Evolutionary conservation across 805 yeast genomes (phyloP), one percentile per base, ranked within the genome.

Genomic region (Teunomyces barrocoloradensis): DNA sequence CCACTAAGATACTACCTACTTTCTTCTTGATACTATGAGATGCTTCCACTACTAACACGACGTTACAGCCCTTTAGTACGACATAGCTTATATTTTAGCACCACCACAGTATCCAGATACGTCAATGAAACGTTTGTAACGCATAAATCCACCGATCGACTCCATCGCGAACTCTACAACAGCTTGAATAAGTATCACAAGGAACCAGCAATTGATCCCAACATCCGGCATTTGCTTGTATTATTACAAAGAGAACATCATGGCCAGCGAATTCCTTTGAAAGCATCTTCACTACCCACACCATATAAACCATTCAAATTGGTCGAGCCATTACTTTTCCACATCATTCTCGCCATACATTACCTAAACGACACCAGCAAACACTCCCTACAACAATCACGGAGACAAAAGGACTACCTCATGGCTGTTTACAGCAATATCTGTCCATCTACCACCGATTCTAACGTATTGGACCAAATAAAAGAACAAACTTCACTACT

Each of bases 161-260:
- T 29, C 17, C 61, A 57, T 40, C 53, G 63, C 32, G 44, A 39
- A 6, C 40, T 36, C 25, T 54, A 46, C 46, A 53, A 57, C 25
- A 50, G 51, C n/a, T 33, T 57, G 6, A 52, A 47, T 21, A 45
- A 49, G 6, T 57, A 57, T 37, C 46, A 53, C 4, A 29, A 33
- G 11, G 32, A 43, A n/a, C 33, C 48, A 20, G 21, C 23, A 2
- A 43, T 53, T 30, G 48, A 47, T 13, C 62, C 61, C 6, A 39
- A 46, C 12, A 42, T 56, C 5, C 40, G 43, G 9, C 54, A 56
- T 25, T 49, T 55, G 25, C 43, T 46, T 5, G 50, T 49, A 4
- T 28, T 29, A 6, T 37, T 47, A 17, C 49, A 49, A 32, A 45
- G 34, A 23, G 46, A 48, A 9, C 20, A 7, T 9, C 44, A 17